Percentiles rank a stretch among this genome's conserved stretches.
These are phyloP conservation scores for Salvia splendens DNA, from an alignment of 257 asterid species.

Conservation along the genomic window DNA sequence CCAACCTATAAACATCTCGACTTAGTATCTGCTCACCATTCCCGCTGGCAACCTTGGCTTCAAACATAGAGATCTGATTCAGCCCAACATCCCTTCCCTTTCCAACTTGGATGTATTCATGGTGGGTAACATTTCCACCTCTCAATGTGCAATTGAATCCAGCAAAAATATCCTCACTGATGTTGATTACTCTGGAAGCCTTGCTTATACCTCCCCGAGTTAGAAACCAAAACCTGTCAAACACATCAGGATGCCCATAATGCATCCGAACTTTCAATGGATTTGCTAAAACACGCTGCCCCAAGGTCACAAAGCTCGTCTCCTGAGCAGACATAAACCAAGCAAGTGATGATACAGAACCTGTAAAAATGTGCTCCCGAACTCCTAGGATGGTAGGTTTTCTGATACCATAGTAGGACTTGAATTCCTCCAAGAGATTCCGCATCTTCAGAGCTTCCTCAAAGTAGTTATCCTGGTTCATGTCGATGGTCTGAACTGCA, in stretches of 20 bases:
- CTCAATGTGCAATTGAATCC: conserved; percentile 98
- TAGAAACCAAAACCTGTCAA: conserved; percentile 97
- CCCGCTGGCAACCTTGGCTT: conserved; percentile 98
- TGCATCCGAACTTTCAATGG: conserved; percentile 98
- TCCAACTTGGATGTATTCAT: conserved; percentile 97
- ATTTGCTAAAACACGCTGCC: conserved; percentile 98
- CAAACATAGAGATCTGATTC: conserved; percentile 96
- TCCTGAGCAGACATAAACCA: conserved; percentile 99
- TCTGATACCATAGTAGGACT: conserved; percentile 74
- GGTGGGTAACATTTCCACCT: conserved; percentile 97
- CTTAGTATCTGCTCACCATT: conserved; percentile 96
- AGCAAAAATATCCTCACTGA: conserved; percentile 98
- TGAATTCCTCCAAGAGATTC: conserved; percentile 92
- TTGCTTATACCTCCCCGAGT: conserved; percentile 99
- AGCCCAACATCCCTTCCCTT: conserved; percentile 99
- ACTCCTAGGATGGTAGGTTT: conserved; percentile 96
- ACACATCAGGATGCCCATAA: conserved; percentile 98
- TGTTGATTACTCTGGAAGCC: conserved; percentile 94
- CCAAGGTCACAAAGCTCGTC: conserved; percentile 94
- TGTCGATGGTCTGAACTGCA: conserved; percentile 97
- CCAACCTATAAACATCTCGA: conserved; percentile 95
- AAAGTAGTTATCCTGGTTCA: conserved; percentile 98
- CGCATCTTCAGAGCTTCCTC: conserved; percentile 99
- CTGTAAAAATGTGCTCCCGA: conserved; percentile 92
- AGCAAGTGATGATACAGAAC: conserved; percentile 97